Evolutionary conservation across 2,329 filamentous ascomycete species (phyloP).

Genomic region (Stemphylium beticola): DNA sequence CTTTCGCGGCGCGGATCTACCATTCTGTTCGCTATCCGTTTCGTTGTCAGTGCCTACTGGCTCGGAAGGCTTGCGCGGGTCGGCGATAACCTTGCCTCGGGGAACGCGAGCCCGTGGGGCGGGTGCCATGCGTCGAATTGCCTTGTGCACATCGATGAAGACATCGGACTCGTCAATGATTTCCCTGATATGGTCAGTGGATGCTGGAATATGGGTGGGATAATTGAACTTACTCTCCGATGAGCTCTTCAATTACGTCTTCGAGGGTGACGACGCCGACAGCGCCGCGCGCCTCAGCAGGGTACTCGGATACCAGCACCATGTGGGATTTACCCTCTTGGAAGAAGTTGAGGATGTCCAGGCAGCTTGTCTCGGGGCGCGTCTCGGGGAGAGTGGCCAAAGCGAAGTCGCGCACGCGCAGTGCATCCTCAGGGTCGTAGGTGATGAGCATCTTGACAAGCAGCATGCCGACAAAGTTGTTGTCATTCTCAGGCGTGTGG

Average conservation of each 20-base stretch:
- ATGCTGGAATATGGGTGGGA: not conserved
- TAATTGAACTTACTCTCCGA: slow-evolving; percentile 80
- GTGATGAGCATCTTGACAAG: slow-evolving; percentile 98
- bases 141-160: slow-evolving; percentile 97
- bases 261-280: slow-evolving; percentile 94
- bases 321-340: slow-evolving; percentile 99
- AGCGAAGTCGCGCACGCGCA: slow-evolving; percentile 86
- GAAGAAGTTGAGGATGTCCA: slow-evolving; percentile 99
- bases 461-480: slow-evolving; percentile 96
- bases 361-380: slow-evolving; percentile 89
- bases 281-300: slow-evolving; percentile 89
- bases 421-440: slow-evolving; percentile 93
- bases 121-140: slow-evolving; percentile 85
- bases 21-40: slow-evolving; percentile 25
- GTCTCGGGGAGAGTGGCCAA: slow-evolving; percentile 95
- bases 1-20: slow-evolving; percentile 25
- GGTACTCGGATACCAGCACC: slow-evolving; percentile 90
- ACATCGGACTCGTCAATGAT: slow-evolving; percentile 99
- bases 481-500: slow-evolving; percentile 79
- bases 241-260: slow-evolving; percentile 97
- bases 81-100: slow-evolving; percentile 61
- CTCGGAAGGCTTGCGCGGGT: slow-evolving; percentile 40
- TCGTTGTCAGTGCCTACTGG: slow-evolving; percentile 27
- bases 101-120: slow-evolving; percentile 78
- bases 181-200: slow-evolving; percentile 64